These are phyloP conservation scores for Globisporangium heterothallicum DNA, from an alignment of 352 stramenopile genomes.

Conservation along the genomic window DNA sequence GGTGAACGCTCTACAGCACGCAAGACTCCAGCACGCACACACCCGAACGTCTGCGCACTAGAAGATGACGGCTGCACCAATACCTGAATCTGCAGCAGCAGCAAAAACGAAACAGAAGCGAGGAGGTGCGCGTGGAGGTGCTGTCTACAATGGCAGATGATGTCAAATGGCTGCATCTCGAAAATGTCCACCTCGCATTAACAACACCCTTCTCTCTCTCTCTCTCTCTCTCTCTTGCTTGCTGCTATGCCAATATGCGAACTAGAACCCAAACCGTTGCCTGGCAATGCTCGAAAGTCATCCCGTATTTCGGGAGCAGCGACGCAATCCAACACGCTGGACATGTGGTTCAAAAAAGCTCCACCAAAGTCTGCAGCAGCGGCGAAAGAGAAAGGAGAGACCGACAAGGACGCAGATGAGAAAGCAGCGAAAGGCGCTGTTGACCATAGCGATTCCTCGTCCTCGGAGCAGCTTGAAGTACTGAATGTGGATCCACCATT, in stretches of 20 bases:
- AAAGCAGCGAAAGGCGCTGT: neutral
- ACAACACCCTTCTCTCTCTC: no score
- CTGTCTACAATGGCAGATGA: no score
- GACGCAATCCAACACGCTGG: conserved; percentile 48
- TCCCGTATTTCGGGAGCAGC: neutral
- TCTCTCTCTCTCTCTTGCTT: neutral
- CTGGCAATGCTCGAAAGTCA: conserved; percentile 9
- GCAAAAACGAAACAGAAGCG: neutral
- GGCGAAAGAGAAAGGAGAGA: conserved; percentile 2
- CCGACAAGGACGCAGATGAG: neutral
- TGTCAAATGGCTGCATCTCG: neutral
- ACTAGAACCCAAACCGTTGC: neutral
- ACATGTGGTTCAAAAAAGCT: conserved; percentile 52
- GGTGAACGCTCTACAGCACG: neutral
- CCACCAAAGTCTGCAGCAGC: conserved; percentile 16
- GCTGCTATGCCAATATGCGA: neutral
- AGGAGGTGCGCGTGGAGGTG: neutral
- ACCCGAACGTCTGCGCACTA: neutral
- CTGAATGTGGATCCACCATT: conserved; percentile 5
- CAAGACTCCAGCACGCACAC: neutral
- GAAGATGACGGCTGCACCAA: neutral
- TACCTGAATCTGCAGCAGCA: neutral
- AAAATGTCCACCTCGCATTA: no score
- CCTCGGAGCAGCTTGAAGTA: neutral
- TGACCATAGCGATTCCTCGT: neutral